These are phyloP conservation scores for Ceratobasidium sp. DNA, from an alignment of 1,284 basidiomycete genomes.

Conservation along the genomic window DNA sequence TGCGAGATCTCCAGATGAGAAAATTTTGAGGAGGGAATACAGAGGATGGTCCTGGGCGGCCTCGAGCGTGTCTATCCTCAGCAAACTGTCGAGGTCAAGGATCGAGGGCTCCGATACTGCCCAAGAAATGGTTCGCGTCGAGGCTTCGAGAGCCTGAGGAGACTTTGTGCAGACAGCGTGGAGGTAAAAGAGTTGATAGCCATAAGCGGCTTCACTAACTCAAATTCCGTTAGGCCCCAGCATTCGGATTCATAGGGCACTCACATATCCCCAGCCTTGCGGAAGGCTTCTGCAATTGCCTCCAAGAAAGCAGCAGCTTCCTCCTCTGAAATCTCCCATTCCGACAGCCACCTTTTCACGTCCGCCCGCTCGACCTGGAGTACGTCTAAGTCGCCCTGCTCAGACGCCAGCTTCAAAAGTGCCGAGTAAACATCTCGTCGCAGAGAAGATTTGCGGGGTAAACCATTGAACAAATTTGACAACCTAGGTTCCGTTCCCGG, in stretches of 20 bases:
- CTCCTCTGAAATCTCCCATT: constrained; percentile 74
- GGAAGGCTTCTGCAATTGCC: constrained; percentile 67
- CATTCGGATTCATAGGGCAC: constrained; percentile 50
- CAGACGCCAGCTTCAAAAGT: constrained; percentile 69
- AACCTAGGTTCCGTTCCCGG: constrained; percentile 60
- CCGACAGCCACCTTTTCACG: constrained; percentile 75
- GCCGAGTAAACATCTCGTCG: constrained; percentile 70
- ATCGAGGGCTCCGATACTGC: constrained; percentile 73
- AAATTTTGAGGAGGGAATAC: constrained; percentile 72
- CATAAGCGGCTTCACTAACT: constrained; percentile 64
- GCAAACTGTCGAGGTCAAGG: constrained; percentile 83
- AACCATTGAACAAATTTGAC: constrained; percentile 86
- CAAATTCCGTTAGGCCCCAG: constrained; percentile 21
- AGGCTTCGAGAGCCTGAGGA: constrained; percentile 59
- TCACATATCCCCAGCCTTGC: constrained; percentile 64
- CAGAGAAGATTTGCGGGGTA: constrained; percentile 71
- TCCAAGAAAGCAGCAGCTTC: constrained; percentile 77
- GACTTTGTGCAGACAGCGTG: constrained; percentile 65
- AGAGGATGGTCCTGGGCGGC: constrained; percentile 71
- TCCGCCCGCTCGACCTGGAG: constrained; percentile 68
- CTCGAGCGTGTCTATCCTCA: constrained; percentile 75
- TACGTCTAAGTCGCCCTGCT: constrained; percentile 72
- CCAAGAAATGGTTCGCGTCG: constrained; percentile 67
- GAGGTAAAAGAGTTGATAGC: constrained; percentile 68
- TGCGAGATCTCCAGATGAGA: constrained; percentile 68